These are phyloP conservation scores for Phylloporus arenicola DNA, from an alignment of 768 basidiomycete species.

Conservation along the genomic window DNA sequence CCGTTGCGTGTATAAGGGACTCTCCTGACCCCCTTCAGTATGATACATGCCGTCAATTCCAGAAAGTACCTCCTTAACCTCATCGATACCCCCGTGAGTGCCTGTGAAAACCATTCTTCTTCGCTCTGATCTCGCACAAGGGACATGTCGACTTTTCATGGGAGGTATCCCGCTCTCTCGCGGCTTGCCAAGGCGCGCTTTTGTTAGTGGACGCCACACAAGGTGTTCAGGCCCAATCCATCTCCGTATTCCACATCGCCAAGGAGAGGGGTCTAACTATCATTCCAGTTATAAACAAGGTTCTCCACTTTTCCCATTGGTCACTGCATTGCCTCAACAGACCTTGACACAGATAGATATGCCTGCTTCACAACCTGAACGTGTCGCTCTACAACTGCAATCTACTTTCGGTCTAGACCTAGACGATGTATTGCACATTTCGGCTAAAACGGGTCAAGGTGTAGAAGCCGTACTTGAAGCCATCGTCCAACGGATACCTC, in stretches of 20 bases:
- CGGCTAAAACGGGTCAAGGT: slow-evolving; percentile 89
- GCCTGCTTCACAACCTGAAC: slow-evolving; percentile 79
- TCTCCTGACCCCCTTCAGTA: slow-evolving; percentile 41
- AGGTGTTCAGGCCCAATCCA: slow-evolving; percentile 95
- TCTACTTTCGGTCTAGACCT: slow-evolving; percentile 78
- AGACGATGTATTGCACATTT: slow-evolving; percentile 69
- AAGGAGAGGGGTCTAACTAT: slow-evolving; percentile 74
- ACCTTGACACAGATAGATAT: slow-evolving; percentile 69
- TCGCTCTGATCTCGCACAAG: slow-evolving; percentile 30
- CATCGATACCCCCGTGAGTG: slow-evolving; percentile 86
- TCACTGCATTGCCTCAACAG: slow-evolving; percentile 1
- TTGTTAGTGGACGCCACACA: slow-evolving; percentile 92
- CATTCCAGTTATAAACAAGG: slow-evolving; percentile 93
- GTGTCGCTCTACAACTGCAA: slow-evolving; percentile 75
- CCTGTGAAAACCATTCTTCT: background rate
- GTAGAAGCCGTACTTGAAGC: slow-evolving; percentile 73
- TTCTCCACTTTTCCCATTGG: slow-evolving; percentile 21
- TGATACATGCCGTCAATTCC: slow-evolving; percentile 62
- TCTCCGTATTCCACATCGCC: slow-evolving; percentile 91
- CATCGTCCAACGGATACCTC: slow-evolving; percentile 79
- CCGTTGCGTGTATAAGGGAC: background rate
- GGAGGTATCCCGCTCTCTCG: slow-evolving; percentile 89
- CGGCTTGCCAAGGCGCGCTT: slow-evolving; percentile 89
- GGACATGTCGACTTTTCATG: slow-evolving; percentile 98
- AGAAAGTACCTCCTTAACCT: slow-evolving; percentile 77